Evolutionary conservation across 495 filamentous ascomycete genomes (phyloP).

Genomic region (Aspergillus hancockii): DNA sequence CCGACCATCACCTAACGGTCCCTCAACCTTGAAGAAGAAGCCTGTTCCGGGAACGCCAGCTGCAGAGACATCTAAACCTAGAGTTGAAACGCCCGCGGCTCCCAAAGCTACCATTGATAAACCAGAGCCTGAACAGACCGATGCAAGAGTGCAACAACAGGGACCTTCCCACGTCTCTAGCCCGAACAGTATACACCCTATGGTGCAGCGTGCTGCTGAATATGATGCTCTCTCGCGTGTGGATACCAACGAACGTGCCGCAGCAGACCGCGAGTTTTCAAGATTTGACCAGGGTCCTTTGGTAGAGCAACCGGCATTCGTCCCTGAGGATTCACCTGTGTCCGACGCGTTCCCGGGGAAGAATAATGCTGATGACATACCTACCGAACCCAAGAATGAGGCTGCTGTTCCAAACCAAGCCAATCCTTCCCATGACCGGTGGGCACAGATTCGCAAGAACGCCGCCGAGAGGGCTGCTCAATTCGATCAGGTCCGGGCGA

Average conservation of each 20-base stretch:
- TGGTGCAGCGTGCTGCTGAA: conserved; percentile 50
- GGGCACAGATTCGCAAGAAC: conserved; percentile 95
- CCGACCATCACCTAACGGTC: conserved; percentile 25
- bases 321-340: conserved; percentile 64
- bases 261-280: conserved; percentile 71
- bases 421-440: conserved; percentile 64
- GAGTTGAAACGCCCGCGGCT: background rate
- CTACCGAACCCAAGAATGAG: background rate
- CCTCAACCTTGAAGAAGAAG: conserved; percentile 38
- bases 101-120: conserved; percentile 23
- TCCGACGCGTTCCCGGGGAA: conserved; percentile 27
- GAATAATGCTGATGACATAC: background rate
- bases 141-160: conserved; percentile 9
- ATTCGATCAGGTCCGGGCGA: conserved; percentile 55
- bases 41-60: conserved; percentile 30
- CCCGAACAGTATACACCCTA: conserved; percentile 39
- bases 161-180: conserved; percentile 14
- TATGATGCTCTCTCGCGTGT: conserved; percentile 60
- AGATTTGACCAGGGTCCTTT: conserved; percentile 91
- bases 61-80: conserved; percentile 21
- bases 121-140: conserved; percentile 28
- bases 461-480: conserved; percentile 75
- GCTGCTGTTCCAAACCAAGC: conserved; percentile 4
- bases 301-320: conserved; percentile 80
- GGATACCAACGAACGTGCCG: conserved; percentile 63